A percentile compares a stretch with the other conserved stretches of the same genome.
These are phyloP conservation scores for Gonapodya sp. DNA, from an alignment of 192 early-diverging fungal genomes.

Conservation along the genomic window DNA sequence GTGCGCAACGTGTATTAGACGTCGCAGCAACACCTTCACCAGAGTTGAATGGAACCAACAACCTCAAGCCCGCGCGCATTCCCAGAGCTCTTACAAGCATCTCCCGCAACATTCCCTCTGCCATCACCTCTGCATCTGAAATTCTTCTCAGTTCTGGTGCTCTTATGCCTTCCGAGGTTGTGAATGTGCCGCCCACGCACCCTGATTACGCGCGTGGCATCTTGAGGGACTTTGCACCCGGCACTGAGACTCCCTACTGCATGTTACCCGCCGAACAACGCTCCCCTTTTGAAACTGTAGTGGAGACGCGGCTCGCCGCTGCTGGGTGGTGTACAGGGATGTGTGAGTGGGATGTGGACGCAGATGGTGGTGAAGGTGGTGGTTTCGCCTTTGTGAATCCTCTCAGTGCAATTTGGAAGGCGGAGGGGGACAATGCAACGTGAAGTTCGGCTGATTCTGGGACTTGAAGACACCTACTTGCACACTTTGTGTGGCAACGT, in stretches of 20 bases:
- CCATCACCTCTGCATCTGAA: neutral
- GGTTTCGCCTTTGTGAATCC: neutral
- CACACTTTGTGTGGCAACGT: neutral
- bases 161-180: neutral
- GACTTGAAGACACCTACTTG: neutral
- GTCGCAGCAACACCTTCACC: neutral
- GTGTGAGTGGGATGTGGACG: neutral
- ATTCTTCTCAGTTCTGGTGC: neutral
- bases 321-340: neutral
- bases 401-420: neutral
- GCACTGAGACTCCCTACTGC: neutral
- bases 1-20: neutral
- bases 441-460: neutral
- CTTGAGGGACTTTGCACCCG: neutral
- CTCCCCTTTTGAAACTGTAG: neutral
- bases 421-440: neutral
- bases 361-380: neutral
- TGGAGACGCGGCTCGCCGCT: neutral
- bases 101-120: neutral
- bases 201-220: neutral
- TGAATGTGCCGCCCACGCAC: neutral
- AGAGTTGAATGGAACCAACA: too few species aligned
- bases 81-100: neutral
- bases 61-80: too few species aligned
- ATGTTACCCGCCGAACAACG: neutral